A percentile compares a stretch with the other conserved stretches of the same genome.
Evolutionary conservation across 1,139 yeast species (phyloP).

Genomic region (Magnusiomyces fungicola): DNA sequence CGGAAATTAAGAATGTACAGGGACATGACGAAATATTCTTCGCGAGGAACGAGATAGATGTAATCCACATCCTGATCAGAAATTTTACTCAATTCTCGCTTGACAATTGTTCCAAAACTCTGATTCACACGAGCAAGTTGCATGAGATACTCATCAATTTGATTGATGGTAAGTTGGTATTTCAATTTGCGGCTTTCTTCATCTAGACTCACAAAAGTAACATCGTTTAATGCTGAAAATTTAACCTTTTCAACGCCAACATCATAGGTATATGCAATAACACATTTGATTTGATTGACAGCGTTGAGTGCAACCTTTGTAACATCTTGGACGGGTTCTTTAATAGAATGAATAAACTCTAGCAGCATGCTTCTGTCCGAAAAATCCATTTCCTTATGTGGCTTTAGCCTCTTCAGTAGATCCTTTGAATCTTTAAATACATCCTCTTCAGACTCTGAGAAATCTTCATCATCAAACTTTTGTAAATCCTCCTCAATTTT

Average conservation of each 20-base stretch:
- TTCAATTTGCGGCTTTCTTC: background rate
- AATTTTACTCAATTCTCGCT: conserved; percentile 19
- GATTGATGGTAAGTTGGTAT: conserved; percentile 18
- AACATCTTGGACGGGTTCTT: conserved; percentile 31
- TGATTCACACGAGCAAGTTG: conserved; percentile 30
- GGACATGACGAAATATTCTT: conserved; percentile 43
- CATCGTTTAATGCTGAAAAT: background rate
- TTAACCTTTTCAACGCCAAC: conserved; percentile 25
- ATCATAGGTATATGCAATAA: conserved; percentile 38
- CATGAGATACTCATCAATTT: conserved; percentile 28
- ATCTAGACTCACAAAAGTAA: background rate
- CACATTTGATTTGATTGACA: conserved; percentile 29
- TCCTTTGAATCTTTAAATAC: background rate
- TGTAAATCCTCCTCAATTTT: background rate
- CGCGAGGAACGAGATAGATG: conserved; percentile 37
- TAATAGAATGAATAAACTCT: conserved; percentile 31
- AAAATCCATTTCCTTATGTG: conserved; percentile 30
- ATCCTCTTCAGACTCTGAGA: too few relatives aligned
- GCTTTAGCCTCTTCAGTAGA: conserved; percentile 16
- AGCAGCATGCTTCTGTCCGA: conserved; percentile 33
- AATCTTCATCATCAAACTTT: too few relatives aligned
- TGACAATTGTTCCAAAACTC: conserved; percentile 28
- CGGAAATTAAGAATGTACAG: conserved; percentile 43
- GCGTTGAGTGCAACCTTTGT: conserved; percentile 32
- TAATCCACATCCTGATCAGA: conserved; percentile 11